Base-by-base conservation (phyloP, 768 basidiomycete species). In the Lactifluus piperatus region DNA sequence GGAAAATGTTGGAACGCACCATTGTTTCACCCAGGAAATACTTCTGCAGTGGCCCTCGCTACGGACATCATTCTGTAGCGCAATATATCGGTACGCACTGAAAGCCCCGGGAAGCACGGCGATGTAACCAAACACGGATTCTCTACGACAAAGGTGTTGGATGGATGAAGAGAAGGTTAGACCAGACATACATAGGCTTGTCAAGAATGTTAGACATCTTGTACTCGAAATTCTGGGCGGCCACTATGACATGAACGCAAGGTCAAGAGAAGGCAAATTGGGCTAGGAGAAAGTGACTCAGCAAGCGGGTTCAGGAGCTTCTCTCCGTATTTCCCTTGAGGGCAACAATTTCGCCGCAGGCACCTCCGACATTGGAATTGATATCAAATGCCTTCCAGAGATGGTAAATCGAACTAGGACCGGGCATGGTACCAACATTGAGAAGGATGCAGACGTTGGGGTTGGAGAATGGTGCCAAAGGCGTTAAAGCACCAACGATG, bases 1-100 rank as follows among this genome's bases (percentile, higher is more conserved):
- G 52, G 52, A 41, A 63, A 46, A 20, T 16, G 14, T 14, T 39
- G 8, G 18, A 20, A 65, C 77, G 36, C 56, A 84, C 83, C 86
- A 97, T 87, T 67, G 86, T 92, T 77, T 99, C 97, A 5, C 97
- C 97, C 24, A 97, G 74, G 78, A 99, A 99, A 75, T 99, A 98
- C 72, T 95, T 92, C 67, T 92, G 88, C 65, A 97, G 68, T 0
- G 92, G 0, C 94, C 95, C 65, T 93, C 83, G 0, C 94, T 94
- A 24, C 69, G 76, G 0, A 72, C 68, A 59, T 95, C 91, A 67
- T 97, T 97, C 74, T 93, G 89, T 54, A 97, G 70, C 10, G 93
- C 94, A 59, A 94, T 91, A 69, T 94, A 91, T 49, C 89, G 75
- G 69, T 93, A 95, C 2, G 93, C 94, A 58, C 87, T 91, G 72